A percentile compares a stretch with the other conserved stretches of the same genome.
phyloP scores from a whole-genome alignment of 2,329 filamentous ascomycete species.

The Chaetothyriales sp. region DNA sequence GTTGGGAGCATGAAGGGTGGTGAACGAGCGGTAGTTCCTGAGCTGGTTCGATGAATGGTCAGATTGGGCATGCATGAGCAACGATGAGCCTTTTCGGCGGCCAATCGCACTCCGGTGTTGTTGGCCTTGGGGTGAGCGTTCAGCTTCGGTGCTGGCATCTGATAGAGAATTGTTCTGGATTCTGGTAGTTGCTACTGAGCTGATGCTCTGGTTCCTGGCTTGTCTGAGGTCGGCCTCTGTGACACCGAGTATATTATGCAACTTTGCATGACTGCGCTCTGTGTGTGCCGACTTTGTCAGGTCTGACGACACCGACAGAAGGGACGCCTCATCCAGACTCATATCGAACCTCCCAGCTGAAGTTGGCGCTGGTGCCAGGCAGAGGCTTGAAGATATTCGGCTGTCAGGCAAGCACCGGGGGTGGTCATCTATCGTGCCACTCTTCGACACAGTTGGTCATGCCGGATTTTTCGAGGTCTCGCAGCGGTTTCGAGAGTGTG shows the following conservation, averaged over 20 bases:
- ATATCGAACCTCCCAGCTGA: neutral
- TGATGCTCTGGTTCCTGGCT: conserved; percentile 14
- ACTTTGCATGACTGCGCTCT: conserved; percentile 4
- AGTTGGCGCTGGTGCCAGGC: neutral
- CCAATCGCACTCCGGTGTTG: conserved; percentile 5
- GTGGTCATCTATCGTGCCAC: neutral
- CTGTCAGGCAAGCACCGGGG: neutral
- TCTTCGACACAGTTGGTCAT: neutral
- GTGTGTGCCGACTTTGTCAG: neutral
- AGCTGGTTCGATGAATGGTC: conserved; percentile 3
- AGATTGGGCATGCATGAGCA: conserved; percentile 12
- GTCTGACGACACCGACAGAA: neutral
- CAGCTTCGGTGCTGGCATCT: conserved; percentile 15
- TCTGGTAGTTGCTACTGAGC: conserved; percentile 11
- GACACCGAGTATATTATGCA: conserved; percentile 15
- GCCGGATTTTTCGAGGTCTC: neutral
- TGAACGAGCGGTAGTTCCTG: conserved; percentile 22
- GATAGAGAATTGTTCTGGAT: conserved; percentile 12
- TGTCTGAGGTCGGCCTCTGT: conserved; percentile 10
- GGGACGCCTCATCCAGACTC: neutral
- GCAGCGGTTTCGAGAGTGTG: too few species aligned
- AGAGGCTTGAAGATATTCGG: neutral
- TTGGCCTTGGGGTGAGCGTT: conserved; percentile 4
- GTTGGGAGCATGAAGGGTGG: conserved; percentile 34
- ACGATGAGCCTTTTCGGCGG: conserved; percentile 10